Conservation (phyloP, 2,329 filamentous ascomycete species). For the Pestalotiopsis sp. region DNA sequence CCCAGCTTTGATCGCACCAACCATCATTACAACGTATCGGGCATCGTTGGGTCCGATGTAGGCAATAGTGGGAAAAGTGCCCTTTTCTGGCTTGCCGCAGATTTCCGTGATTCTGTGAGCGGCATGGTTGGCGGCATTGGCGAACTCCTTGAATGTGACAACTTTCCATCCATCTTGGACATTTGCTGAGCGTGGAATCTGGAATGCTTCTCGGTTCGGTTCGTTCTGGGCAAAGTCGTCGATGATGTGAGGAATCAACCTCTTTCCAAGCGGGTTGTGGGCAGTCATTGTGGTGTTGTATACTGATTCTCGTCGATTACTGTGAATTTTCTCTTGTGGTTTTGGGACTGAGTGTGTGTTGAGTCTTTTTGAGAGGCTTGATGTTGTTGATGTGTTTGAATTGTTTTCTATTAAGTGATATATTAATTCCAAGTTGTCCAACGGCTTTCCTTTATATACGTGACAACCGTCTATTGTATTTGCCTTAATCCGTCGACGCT, state of each 20-base stretch:
- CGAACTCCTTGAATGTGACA: constrained; percentile 39
- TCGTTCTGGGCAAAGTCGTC: constrained; percentile 39
- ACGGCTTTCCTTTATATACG: background rate
- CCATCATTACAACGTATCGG: constrained; percentile 26
- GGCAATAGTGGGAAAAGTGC: constrained; percentile 41
- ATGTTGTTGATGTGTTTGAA: background rate
- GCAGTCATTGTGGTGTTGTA: constrained; percentile 1
- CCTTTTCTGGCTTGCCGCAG: constrained; percentile 27
- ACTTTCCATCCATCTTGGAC: constrained; percentile 43
- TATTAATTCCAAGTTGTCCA: background rate
- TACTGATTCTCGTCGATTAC: background rate
- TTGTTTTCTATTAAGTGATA: background rate
- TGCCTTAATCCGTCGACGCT: background rate
- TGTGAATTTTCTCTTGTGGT: background rate
- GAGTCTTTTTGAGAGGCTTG: background rate
- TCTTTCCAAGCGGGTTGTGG: constrained; percentile 15
- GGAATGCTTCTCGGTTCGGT: constrained; percentile 38
- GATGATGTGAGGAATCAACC: constrained; percentile 41
- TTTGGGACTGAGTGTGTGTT: background rate
- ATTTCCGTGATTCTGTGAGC: constrained; percentile 36
- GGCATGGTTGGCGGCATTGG: constrained; percentile 43
- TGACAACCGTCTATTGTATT: background rate
- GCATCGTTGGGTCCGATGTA: constrained; percentile 46
- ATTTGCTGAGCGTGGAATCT: constrained; percentile 36
- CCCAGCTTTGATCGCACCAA: constrained; percentile 31